Conservation (phyloP, 140 eudicot genomes). For the Oenanthe javanica region DNA sequence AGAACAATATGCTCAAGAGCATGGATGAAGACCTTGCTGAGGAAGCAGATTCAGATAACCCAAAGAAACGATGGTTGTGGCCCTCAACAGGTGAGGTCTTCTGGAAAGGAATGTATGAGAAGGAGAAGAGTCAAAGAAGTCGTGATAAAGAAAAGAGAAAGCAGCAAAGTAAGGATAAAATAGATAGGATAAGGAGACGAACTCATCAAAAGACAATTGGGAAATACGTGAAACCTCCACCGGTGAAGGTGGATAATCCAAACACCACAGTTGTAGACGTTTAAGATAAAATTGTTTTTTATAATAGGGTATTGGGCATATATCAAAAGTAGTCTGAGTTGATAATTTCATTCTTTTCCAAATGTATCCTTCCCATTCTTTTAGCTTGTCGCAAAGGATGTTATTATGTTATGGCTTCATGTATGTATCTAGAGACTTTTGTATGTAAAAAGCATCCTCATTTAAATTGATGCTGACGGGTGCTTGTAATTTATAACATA, state of each 20-base stretch:
- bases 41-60: slow-evolving; percentile 65
- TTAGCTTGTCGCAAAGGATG: background rate
- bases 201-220: slow-evolving; percentile 62
- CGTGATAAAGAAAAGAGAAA: slow-evolving; percentile 53
- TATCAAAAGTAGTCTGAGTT: slow-evolving; percentile 13
- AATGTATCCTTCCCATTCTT: slow-evolving; percentile 6
- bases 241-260: slow-evolving; percentile 25
- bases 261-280: slow-evolving; percentile 20
- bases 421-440: slow-evolving; percentile 8
- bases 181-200: slow-evolving; percentile 50
- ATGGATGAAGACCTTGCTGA: slow-evolving; percentile 97
- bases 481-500: slow-evolving; percentile 2
- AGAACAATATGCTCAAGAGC: slow-evolving; percentile 58
- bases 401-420: slow-evolving; percentile 1
- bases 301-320: slow-evolving; percentile 6
- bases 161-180: slow-evolving; percentile 68
- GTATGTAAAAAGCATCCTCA: slow-evolving; percentile 12
- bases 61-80: slow-evolving; percentile 68
- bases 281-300: slow-evolving; percentile 30
- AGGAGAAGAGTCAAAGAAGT: slow-evolving; percentile 55
- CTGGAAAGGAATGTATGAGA: slow-evolving; percentile 86
- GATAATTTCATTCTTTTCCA: slow-evolving; percentile 33
- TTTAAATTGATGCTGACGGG: background rate
- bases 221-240: slow-evolving; percentile 74
- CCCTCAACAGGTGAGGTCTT: slow-evolving; percentile 86